Base-by-base conservation (phyloP, 1,284 basidiomycete species). In the Phellopilus nigrolimitatus region DNA sequence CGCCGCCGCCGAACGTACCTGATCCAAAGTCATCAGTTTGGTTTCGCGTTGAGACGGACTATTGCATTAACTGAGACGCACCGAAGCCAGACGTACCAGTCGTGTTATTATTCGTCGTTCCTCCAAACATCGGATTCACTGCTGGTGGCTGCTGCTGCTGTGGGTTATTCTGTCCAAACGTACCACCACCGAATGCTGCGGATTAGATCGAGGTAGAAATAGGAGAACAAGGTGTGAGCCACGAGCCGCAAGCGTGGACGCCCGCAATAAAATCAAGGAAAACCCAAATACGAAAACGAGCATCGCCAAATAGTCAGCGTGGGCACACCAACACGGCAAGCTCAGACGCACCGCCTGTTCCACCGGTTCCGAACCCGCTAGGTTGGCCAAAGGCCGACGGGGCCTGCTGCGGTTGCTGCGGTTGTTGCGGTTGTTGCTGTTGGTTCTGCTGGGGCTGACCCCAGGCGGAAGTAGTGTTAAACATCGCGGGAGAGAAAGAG, bases 91-190 rank as follows among this genome's bases (percentile, higher is more conserved):
- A 62, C 22, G 70, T 63, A 10, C 69, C 68, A 2, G 69, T 60
- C 10, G 66, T 63, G 48, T 64, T 61, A 17, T 37, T 68, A 43
- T 64, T 65, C 44, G 68, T 71, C 46, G 82, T 62, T 59, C 74
- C 78, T 52, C 86, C 86, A 65, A 88, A 89, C 82, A 88, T 88
- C 38, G 88, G 83, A 58, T 91, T 90, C 1, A 82, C 82, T 43
- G 82, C 80, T 59, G 75, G 72, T 57, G 72, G 71, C 57, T 74
- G 77, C 47, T 63, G 80, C 58, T 72, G 77, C 54, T 71, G 71
- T 56, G 73, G 75, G 51, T 68, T 68, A 57, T 69, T 67, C 63
- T 75, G 71, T 54, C 71, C 69, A 64, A 78, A 78, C 40, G 71
- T 65, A 59, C 67, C 64, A 34, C 70, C 66, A 22, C 72, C 70